Conservation (phyloP, 2,329 filamentous ascomycete genomes). For the Tothia fuscella region DNA sequence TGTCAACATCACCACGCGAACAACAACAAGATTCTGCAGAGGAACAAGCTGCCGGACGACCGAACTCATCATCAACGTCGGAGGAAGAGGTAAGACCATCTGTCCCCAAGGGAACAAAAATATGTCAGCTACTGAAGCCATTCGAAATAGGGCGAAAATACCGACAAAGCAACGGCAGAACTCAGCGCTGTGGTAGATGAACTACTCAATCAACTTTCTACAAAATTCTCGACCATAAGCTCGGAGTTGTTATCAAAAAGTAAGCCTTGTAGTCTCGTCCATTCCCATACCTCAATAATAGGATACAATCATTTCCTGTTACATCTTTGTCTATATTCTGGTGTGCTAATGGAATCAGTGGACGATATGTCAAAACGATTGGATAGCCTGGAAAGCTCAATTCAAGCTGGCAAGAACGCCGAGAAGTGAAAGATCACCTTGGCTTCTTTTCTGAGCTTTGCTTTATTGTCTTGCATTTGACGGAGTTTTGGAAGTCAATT, state of each 20-base stretch:
- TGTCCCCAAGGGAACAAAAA: no score
- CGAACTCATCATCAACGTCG: no score
- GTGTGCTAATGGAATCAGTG: slow-evolving; percentile 46
- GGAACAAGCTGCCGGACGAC: no score
- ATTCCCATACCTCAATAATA: background rate
- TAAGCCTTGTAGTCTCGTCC: slow-evolving; percentile 33
- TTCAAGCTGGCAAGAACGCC: slow-evolving; percentile 40
- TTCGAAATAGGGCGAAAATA: slow-evolving; percentile 1
- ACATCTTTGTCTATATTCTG: background rate
- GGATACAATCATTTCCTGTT: background rate
- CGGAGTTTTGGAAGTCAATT: no score
- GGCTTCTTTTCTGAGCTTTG: no score
- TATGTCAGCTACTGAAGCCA: no score
- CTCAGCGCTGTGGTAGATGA: slow-evolving; percentile 75
- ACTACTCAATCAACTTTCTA: slow-evolving; percentile 68
- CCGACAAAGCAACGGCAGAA: slow-evolving; percentile 46
- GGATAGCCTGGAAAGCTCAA: slow-evolving; percentile 67
- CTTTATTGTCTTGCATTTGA: no score
- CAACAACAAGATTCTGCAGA: no score
- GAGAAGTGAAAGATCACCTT: no score
- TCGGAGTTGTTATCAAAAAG: slow-evolving; percentile 82
- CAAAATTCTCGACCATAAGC: slow-evolving; percentile 75
- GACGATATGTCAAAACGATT: slow-evolving; percentile 84
- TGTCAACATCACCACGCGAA: no score
- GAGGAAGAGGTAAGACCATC: no score